These are phyloP conservation scores for Russula virescens DNA, from an alignment of 768 basidiomycete species.

Conservation along the genomic window DNA sequence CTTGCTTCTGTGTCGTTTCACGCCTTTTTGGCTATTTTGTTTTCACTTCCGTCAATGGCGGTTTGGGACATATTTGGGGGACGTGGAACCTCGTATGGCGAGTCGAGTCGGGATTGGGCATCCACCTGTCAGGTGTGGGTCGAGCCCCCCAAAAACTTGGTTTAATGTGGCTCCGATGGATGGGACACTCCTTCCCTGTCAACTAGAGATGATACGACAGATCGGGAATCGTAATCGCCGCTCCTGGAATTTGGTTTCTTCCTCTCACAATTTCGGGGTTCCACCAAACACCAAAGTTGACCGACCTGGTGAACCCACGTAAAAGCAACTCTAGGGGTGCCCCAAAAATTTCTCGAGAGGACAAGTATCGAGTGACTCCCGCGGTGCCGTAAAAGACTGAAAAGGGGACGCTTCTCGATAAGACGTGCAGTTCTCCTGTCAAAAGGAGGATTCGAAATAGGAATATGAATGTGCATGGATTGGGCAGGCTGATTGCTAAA, in stretches of 20 bases:
- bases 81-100: background rate
- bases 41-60: slow-evolving; percentile 6
- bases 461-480: background rate
- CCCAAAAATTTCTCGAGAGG: background rate
- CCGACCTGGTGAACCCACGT: background rate
- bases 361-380: no score
- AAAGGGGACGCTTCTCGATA: background rate
- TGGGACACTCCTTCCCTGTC: slow-evolving; percentile 2
- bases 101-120: no score
- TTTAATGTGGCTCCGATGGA: slow-evolving; percentile 1
- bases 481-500: slow-evolving; percentile 7
- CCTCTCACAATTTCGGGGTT: background rate
- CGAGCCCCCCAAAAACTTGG: background rate
- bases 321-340: slow-evolving; percentile 1
- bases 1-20: background rate
- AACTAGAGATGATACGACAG: background rate
- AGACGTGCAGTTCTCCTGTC: slow-evolving; percentile 1
- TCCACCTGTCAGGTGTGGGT: background rate
- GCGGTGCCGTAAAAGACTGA: background rate
- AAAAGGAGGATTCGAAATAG: no score
- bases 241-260: background rate
- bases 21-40: background rate
- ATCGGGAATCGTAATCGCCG: slow-evolving; percentile 7
- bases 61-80: background rate
- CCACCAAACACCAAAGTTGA: slow-evolving; percentile 1